Base-by-base conservation (phyloP, 129 eudicot genomes). In the Ambrosia artemisiifolia region DNA sequence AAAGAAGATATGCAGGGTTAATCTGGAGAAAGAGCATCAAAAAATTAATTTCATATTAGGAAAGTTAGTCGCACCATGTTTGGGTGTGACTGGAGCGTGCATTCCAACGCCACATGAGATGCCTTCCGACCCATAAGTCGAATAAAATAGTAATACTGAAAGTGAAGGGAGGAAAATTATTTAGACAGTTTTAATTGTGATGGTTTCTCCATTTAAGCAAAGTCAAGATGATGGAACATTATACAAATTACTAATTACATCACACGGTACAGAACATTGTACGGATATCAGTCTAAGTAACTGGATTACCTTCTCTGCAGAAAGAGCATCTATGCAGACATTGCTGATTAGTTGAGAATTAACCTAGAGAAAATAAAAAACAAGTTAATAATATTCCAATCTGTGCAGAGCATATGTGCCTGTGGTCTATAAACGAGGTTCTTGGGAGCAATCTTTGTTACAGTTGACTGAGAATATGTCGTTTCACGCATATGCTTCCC, bases 111-210 rank as follows among this genome's bases (percentile, higher is more conserved):
- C 75, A 92, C 97, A 75, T 92, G 97, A 67, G 97, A 92, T 65
- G 96, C 96, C 89, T 85, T 92, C 64, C 96, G 83, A n/a, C 97
- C 97, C 97, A 92, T 92, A 83, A 92, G 96, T 38, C 97, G 79
- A 71, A 92, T 86, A 76, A 92, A 92, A 72, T 92, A 92, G 61
- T 59, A 59, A 14, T 59, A 59, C 65, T 59, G 42, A 13, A 20
- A 12, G 48, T 38, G 12, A 38, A 38, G 6, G 18, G 11, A 66
- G 13, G 24, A 7, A 32, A 51, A 38, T 28, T 7, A 38, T 10
- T 67, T 13, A 66, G 72, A 47, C 68, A 20, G 12, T 14, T 57
- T 46, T 9, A 63, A 53, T 28, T 5, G 6, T 35, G 64, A 36
- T 3, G 42, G 42, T 36, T 7, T 36, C 6, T 36, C 42, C 42